Conservation (phyloP, 2,329 filamentous ascomycete genomes). For the Exophiala sideris region DNA sequence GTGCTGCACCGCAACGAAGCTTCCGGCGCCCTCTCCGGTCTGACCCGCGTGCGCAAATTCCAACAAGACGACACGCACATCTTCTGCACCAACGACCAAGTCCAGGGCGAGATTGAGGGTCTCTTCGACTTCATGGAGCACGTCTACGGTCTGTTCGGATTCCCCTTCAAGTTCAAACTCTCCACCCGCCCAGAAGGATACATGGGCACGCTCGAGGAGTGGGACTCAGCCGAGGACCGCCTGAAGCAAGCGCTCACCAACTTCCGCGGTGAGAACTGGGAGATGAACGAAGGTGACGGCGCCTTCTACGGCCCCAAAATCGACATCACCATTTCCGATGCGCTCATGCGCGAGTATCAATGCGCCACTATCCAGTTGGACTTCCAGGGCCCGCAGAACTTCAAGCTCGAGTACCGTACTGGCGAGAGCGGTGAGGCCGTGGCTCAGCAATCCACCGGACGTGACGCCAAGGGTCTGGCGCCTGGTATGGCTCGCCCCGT, state of each 20-base stretch:
- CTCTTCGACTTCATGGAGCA: conserved; percentile 82
- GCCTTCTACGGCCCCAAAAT: conserved; percentile 99
- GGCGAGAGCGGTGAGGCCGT: conserved; percentile 58
- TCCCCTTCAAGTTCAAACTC: conserved; percentile 90
- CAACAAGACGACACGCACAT: conserved; percentile 96
- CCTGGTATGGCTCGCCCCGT: conserved; percentile 48
- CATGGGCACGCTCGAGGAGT: conserved; percentile 80
- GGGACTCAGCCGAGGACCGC: conserved; percentile 82
- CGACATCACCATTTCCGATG: conserved; percentile 90
- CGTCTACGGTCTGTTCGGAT: conserved; percentile 79
- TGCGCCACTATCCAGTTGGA: conserved; percentile 94
- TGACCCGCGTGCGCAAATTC: conserved; percentile 90
- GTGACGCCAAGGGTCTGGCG: conserved; percentile 34
- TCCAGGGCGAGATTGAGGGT: conserved; percentile 70
- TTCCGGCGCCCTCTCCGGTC: conserved; percentile 82
- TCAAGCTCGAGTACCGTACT: conserved; percentile 82
- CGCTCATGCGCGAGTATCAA: conserved; percentile 77
- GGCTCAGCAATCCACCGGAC: conserved; percentile 25
- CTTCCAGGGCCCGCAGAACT: conserved; percentile 80
- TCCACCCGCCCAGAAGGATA: conserved; percentile 88
- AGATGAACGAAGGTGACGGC: conserved; percentile 89
- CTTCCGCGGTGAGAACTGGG: conserved; percentile 76
- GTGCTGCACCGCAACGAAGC: conserved; percentile 94
- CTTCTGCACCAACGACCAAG: conserved; percentile 82
- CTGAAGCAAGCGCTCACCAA: conserved; percentile 74